Evolutionary conservation across 768 basidiomycete genomes (phyloP), one percentile per base, ranked within the genome.

Genomic region (Sporobolomyces phaffii): DNA sequence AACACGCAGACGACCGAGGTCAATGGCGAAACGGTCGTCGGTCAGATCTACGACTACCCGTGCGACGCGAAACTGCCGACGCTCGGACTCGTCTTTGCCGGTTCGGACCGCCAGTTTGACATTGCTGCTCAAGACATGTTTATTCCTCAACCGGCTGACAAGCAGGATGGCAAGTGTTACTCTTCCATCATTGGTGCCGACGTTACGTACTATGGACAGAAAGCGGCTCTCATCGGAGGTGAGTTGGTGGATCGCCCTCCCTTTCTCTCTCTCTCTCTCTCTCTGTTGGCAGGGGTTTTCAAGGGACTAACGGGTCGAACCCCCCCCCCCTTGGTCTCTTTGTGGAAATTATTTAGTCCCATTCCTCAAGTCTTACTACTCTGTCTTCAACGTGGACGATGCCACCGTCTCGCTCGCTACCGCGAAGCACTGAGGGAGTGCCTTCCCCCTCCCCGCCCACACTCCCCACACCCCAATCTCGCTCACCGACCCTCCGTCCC

Each of bases 211-310:
- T 14, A 5, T 20, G 60, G 54, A 20, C 20, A 26, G 7, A 20
- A 28, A 15, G 45, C 36, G 1, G 65, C 47, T 1, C 41, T 67
- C 14, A 38, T 67, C 20, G 65, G 65, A 26, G 11, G 65, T 67
- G 40, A 29, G 59, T 50, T 8, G 4, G 14, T 8, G 13, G 20
- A 44, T 57, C 18, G 6, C 28, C 36, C 8, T 45, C 56, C 26
- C 5, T 26, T 18, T 18, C 47, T 5, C 28, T 58, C 56, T 31
- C n/a, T n/a, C n/a, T n/a, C n/a, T n/a, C n/a, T n/a, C n/a, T n/a
- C n/a, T n/a, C n/a, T n/a, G n/a, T n/a, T n/a, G n/a, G n/a, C n/a
- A n/a, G n/a, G n/a, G n/a, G n/a, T n/a, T n/a, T n/a, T n/a, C n/a
- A n/a, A n/a, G n/a, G n/a, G n/a, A n/a, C n/a, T n/a, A n/a, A n/a